Conservation (phyloP, 2,329 filamentous ascomycete species). For the Thermomyces lanuginosus region DNA sequence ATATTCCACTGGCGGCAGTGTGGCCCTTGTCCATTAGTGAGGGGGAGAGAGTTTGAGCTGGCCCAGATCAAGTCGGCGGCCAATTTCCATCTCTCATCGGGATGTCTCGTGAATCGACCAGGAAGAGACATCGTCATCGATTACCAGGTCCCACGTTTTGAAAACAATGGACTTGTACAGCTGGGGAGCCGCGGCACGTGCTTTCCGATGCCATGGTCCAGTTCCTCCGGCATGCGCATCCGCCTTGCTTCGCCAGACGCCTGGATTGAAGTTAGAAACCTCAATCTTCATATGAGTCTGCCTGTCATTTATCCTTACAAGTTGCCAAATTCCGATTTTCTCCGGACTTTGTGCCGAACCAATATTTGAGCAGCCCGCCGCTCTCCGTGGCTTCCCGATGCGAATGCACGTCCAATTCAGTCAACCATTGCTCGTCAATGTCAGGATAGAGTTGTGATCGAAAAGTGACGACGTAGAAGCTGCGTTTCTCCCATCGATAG, state of each 20-base stretch:
- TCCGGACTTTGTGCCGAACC: conserved; percentile 62
- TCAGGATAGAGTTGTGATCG: conserved; percentile 53
- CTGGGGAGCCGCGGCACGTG: conserved; percentile 32
- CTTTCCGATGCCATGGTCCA: conserved; percentile 41
- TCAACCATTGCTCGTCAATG: conserved; percentile 52
- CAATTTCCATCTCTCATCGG: too few species aligned
- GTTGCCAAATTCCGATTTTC: conserved; percentile 68
- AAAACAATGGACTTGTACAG: conserved; percentile 51
- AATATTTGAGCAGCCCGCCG: conserved; percentile 82
- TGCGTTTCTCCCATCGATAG: conserved; percentile 42
- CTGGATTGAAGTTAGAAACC: conserved; percentile 33
- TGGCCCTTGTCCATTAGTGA: too few species aligned
- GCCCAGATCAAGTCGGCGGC: too few species aligned
- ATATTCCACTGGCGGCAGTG: too few species aligned
- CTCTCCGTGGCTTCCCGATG: conserved; percentile 65
- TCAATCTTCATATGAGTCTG: conserved; percentile 1
- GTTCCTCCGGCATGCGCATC: conserved; percentile 44
- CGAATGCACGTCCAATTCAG: conserved; percentile 57
- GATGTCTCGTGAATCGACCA: conserved; percentile 51
- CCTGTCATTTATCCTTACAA: conserved; percentile 33
- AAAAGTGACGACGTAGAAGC: conserved; percentile 76
- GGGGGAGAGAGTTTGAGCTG: too few species aligned
- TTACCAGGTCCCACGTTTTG: conserved; percentile 45
- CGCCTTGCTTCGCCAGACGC: conserved; percentile 47
- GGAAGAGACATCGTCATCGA: conserved; percentile 46